Evolutionary conservation across 768 basidiomycete genomes (phyloP).

Genomic region (Plicaturopsis crispa): DNA sequence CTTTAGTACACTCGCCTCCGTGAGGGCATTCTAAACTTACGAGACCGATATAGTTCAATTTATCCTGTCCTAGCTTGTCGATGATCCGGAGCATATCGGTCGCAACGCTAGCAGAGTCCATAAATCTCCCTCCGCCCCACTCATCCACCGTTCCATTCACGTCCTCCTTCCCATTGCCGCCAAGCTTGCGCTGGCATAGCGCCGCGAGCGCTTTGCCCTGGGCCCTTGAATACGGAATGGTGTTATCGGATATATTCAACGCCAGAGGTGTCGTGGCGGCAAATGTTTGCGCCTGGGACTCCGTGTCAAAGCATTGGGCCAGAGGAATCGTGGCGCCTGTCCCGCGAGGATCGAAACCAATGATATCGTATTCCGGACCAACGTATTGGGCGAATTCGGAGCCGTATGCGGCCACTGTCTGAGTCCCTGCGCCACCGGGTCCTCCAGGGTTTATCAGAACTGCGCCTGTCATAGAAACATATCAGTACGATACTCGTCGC

Average conservation of each 20-base stretch:
- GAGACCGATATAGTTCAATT: constrained; percentile 23
- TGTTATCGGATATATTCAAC: not conserved
- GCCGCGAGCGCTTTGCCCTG: not conserved
- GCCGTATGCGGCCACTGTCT: not conserved
- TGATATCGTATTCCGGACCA: constrained; percentile 6
- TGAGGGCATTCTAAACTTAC: too few species aligned
- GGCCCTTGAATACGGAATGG: not conserved
- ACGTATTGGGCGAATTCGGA: not conserved
- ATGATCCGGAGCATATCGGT: constrained; percentile 22
- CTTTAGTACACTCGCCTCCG: too few species aligned
- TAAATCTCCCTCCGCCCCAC: constrained; percentile 12
- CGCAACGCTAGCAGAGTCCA: constrained; percentile 19
- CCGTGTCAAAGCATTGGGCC: not conserved
- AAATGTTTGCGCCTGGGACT: not conserved
- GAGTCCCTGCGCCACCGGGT: not conserved
- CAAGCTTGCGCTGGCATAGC: not conserved
- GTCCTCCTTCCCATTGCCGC: constrained; percentile 2
- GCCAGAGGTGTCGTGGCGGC: not conserved
- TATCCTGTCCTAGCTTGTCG: constrained; percentile 17
- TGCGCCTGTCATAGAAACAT: not conserved
- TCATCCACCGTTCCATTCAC: constrained; percentile 8
- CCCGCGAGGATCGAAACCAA: constrained; percentile 8
- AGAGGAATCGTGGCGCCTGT: constrained; percentile 1
- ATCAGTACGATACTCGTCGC: too few species aligned
- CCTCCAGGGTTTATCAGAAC: not conserved